phyloP scores from a whole-genome alignment of 129 eudicot species.

The Calendula officinalis region DNA sequence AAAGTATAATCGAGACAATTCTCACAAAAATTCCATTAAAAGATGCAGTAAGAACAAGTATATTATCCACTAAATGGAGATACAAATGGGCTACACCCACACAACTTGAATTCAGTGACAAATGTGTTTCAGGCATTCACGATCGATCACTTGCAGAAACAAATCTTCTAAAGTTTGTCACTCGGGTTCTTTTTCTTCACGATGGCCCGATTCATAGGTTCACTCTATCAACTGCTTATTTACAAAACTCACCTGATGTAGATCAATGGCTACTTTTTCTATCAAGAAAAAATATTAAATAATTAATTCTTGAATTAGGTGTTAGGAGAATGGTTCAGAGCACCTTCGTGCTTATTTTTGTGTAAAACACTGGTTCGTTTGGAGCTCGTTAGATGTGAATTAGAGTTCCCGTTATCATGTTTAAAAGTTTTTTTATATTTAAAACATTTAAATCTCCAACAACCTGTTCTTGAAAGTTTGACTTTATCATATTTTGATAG shows the following conservation, averaged over 20 bases:
- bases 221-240: slow-evolving; percentile 47
- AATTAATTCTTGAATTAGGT: slow-evolving; percentile 73
- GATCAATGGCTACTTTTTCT: slow-evolving; percentile 94
- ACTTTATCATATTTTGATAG: slow-evolving; percentile 84
- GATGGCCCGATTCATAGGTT: slow-evolving; percentile 90
- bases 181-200: slow-evolving; percentile 71
- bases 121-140: slow-evolving; percentile 14
- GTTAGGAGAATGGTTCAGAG: slow-evolving; percentile 92
- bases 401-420: slow-evolving; percentile 67
- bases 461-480: slow-evolving; percentile 88
- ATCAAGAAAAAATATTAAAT: slow-evolving; percentile 71
- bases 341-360: slow-evolving; percentile 66
- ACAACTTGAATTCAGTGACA: slow-evolving; percentile 12
- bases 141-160: slow-evolving; percentile 51
- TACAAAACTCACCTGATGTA: too few species aligned
- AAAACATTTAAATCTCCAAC: slow-evolving; percentile 76
- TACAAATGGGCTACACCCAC: too few species aligned
- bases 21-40: too few species aligned
- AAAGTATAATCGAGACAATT: slow-evolving; percentile 81
- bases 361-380: slow-evolving; percentile 57
- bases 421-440: slow-evolving; percentile 66
- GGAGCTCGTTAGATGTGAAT: too few species aligned
- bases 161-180: slow-evolving; percentile 55
- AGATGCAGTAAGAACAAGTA: slow-evolving; percentile 28
- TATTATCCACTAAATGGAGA: too few species aligned